Percentiles rank a stretch among this genome's conserved stretches.
These are phyloP conservation scores for Triadica sebifera DNA, from an alignment of 345 rosid genomes.

Conservation along the genomic window DNA sequence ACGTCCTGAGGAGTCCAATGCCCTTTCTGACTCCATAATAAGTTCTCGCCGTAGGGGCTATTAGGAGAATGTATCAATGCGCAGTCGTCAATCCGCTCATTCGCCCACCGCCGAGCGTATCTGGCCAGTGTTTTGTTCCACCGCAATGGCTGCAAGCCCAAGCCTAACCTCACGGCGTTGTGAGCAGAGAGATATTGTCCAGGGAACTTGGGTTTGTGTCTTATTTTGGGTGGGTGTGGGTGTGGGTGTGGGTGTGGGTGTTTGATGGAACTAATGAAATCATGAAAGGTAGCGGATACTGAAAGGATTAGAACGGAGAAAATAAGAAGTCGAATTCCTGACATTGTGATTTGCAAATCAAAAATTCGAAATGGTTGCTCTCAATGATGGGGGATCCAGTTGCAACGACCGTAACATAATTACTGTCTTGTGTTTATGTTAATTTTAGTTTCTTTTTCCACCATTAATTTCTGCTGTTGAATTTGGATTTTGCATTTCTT, in stretches of 20 bases:
- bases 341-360: background rate
- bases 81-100: conserved; percentile 35
- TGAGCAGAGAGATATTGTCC: conserved; percentile 34
- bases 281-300: background rate
- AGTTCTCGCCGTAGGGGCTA: conserved; percentile 54
- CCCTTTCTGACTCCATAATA: conserved; percentile 39
- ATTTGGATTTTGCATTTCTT: background rate
- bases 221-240: background rate
- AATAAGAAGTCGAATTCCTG: background rate
- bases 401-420: no score
- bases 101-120: conserved; percentile 42
- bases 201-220: background rate
- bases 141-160: conserved; percentile 24
- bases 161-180: conserved; percentile 33
- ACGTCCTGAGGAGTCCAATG: conserved; percentile 38
- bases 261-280: no score
- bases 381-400: no score
- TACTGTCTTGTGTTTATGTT: background rate
- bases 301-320: background rate
- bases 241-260: background rate
- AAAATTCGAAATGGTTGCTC: no score
- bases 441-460: background rate
- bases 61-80: conserved; percentile 33
- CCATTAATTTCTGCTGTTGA: background rate
- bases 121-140: conserved; percentile 45